Base-by-base conservation (phyloP, 2,329 filamentous ascomycete genomes). In the Hypoxylon sp. region DNA sequence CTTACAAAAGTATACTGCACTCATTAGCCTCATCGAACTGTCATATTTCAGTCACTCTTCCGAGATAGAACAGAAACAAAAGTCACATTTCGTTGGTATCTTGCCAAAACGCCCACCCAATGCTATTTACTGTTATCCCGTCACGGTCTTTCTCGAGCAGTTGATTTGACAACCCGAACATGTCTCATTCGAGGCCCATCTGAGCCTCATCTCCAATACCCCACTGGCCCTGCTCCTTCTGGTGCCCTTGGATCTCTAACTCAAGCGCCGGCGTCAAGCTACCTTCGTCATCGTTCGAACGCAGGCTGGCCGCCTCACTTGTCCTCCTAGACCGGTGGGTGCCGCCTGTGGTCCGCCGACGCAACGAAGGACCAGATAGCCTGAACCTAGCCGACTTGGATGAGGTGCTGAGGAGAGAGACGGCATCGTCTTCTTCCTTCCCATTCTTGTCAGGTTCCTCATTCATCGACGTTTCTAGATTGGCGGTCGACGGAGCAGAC, bases 191-290 rank as follows among this genome's bases (percentile, higher is more conserved):
- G 70, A 97, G 80, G 30, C 89, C 91, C 91, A 97, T 96, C 73
- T 90, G 85, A 22, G 91, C 88, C 74, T 97, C 93, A 75, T 97
- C 93, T 0, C 92, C 91, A 51, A 96, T 85, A 0, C 92, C 92
- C 89, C 93, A 93, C 72, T 87, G 86, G 2, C 78, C 85, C 70
- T 81, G 89, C 70, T 85, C 87, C 73, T 79, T 81, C 68, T 83
- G 78, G 68, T 83, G 75, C 69, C 83, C 82, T 77, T 88, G 81
- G 72, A 87, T 78, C 76, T 85, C 80, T 49, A 87, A 74, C 59
- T 85, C 82, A 3, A 85, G 75, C 57, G 72, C 72, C 1, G 76
- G 75, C 20, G 73, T 72, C 14, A 77, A 56, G 30, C 71, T 68
- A 16, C 70, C 71, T 32, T 73, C 73, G 32, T 71, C 72, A 0